Percentiles rank a stretch among this genome's conserved stretches.
Evolutionary conservation across 2,329 filamentous ascomycete genomes (phyloP).

Genomic region (Myriosclerotinia duriaeana): DNA sequence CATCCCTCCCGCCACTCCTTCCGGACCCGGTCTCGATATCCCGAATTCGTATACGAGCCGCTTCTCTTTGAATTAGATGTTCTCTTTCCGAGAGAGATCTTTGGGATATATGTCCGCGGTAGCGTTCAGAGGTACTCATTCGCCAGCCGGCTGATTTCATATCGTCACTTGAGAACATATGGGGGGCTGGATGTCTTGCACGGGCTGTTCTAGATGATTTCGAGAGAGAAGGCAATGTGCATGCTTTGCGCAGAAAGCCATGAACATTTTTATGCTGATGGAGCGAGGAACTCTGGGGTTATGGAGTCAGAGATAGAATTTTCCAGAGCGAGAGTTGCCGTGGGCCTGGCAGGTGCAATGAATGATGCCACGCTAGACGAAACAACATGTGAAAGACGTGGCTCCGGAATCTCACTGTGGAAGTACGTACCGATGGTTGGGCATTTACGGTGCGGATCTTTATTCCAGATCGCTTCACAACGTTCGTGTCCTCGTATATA

Average conservation of each 20-base stretch:
- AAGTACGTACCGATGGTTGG: accelerated
- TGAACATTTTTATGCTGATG: not conserved
- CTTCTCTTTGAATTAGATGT: not conserved
- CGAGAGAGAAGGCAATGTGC: too few species aligned
- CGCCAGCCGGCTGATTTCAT: not conserved
- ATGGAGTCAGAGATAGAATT: too few species aligned
- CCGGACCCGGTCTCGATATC: not conserved
- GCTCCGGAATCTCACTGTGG: too few species aligned
- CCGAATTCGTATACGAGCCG: not conserved
- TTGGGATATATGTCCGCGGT: not conserved
- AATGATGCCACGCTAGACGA: not conserved
- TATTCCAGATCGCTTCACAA: not conserved
- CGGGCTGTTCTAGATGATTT: not conserved
- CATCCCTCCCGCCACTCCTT: not conserved
- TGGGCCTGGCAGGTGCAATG: not conserved
- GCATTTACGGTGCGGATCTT: not conserved
- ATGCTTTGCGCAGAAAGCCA: too few species aligned
- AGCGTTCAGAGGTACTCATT: not conserved
- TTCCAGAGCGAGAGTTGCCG: not conserved
- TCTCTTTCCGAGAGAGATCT: not conserved
- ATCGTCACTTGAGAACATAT: not conserved
- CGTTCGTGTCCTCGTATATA: not conserved
- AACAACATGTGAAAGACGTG: not conserved
- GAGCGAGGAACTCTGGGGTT: not conserved
- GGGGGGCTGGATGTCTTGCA: not conserved